These are phyloP conservation scores for Fraxinus pennsylvanica DNA, from an alignment of 257 asterid genomes.

Conservation along the genomic window DNA sequence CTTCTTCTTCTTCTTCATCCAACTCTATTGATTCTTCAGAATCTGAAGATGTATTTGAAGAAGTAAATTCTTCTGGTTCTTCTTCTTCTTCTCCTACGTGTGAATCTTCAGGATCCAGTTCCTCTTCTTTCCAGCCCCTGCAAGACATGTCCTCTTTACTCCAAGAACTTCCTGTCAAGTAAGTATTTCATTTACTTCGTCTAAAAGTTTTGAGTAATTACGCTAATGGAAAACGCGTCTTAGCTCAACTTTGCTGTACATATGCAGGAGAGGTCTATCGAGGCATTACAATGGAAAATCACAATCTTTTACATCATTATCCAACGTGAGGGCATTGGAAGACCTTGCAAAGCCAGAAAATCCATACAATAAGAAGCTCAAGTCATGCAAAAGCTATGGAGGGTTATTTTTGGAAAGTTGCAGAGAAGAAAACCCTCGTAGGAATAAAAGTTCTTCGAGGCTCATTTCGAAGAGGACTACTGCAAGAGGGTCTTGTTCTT, in stretches of 20 bases:
- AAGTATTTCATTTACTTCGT: constrained; percentile 19
- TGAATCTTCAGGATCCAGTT: background rate
- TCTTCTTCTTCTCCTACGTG: background rate
- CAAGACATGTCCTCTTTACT: constrained; percentile 65
- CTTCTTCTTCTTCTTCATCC: constrained; percentile 28
- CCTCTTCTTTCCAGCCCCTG: constrained; percentile 30
- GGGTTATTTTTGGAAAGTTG: constrained; percentile 19
- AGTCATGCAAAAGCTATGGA: constrained; percentile 51
- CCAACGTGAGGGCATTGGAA: constrained; percentile 50
- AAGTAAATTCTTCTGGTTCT: constrained; percentile 22
- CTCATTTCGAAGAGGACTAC: constrained; percentile 30
- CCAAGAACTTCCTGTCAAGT: constrained; percentile 70
- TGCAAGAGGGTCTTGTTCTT: constrained; percentile 9
- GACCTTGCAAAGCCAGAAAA: constrained; percentile 64
- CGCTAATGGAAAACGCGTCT: background rate
- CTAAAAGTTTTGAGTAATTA: too few species aligned
- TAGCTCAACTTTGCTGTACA: background rate
- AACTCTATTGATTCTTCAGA: background rate
- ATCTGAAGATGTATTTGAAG: constrained; percentile 26
- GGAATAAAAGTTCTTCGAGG: constrained; percentile 35
- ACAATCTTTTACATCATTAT: constrained; percentile 56
- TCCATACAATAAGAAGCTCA: constrained; percentile 59
- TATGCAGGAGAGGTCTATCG: constrained; percentile 65
- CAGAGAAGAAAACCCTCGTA: background rate
- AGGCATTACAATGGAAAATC: constrained; percentile 73